Base-by-base conservation (phyloP, 2,329 filamentous ascomycete species). In the Dendrostoma leiphaemia region DNA sequence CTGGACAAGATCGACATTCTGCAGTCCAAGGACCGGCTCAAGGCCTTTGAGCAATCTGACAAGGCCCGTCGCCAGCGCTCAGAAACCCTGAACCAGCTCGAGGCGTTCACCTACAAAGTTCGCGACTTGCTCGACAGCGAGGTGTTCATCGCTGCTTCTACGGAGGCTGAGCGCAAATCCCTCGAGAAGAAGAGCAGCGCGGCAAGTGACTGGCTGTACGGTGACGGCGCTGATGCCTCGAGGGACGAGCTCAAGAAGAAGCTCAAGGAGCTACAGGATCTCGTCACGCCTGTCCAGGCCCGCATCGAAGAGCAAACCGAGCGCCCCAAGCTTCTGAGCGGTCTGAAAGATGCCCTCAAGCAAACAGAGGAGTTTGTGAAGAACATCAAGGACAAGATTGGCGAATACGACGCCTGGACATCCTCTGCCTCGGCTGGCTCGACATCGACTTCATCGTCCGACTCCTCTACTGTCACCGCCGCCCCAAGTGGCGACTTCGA, bases 11-110 rank as follows among this genome's bases (percentile, higher is more conserved):
- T 72, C 12, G 78, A 82, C 35, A 57, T 81, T 63, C 63, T 74
- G 60, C 70, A 76, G 64, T 63, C 79, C 70, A 86, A 88, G 68
- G 81, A 89, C 62, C 87, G 90, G 41, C 82, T 99, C 40, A 81
- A 85, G 64, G 87, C 90, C 4, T 97, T 99, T 64, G 91, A 95
- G 61, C 78, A 82, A 24, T 96, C 93, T 2, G 94, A 99, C 71
- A 83, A 82, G 61, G 84, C 88, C 26, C 88, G 92, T 48, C 74
- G 85, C 32, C 77, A 85, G 54, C 85, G 92, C 29, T 92, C 97
- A 68, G 93, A 97, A 69, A 84, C 90, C 1, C 77, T 97, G 54
- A 99, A 97, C 72, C 88, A 89, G 60, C 83, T 99, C n/a, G 94
- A 99, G 71, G 87, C 82, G 12, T 97, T 89, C 71, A 96, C 93